phyloP scores from a whole-genome alignment of 257 asterid genomes.

The Cordia subcordata region DNA sequence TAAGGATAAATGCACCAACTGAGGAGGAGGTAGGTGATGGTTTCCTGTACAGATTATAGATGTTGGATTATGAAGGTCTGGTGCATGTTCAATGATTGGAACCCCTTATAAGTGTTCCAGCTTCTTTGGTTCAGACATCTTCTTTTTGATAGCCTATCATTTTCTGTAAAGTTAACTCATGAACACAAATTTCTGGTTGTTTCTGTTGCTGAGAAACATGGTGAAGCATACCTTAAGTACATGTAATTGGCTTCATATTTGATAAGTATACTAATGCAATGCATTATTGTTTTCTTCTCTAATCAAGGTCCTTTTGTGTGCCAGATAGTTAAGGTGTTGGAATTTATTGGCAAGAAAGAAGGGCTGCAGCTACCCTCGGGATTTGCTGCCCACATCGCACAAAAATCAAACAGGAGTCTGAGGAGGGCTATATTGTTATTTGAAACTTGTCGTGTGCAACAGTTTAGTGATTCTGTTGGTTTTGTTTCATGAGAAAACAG shows the following conservation, averaged over 20 bases:
- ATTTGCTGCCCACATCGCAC: conserved; percentile 71
- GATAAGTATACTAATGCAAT: too few species aligned
- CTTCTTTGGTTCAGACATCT: too few species aligned
- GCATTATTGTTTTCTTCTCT: background rate
- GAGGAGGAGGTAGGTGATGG: conserved; percentile 63
- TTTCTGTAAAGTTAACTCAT: too few species aligned
- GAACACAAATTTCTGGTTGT: too few species aligned
- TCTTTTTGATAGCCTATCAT: too few species aligned
- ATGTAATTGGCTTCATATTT: too few species aligned
- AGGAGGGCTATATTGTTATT: conserved; percentile 87
- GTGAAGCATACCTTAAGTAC: too few species aligned
- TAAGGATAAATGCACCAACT: conserved; percentile 81
- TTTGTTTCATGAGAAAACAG: conserved; percentile 8
- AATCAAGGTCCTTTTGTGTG: conserved; percentile 5
- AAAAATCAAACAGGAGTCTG: conserved; percentile 82
- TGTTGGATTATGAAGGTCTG: too few species aligned
- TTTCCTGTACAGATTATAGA: background rate
- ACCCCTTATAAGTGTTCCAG: too few species aligned
- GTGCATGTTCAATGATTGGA: too few species aligned
- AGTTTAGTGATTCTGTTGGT: conserved; percentile 50
- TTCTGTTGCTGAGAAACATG: too few species aligned
- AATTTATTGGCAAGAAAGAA: conserved; percentile 90
- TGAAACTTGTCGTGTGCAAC: conserved; percentile 95
- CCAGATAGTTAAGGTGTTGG: conserved; percentile 75
- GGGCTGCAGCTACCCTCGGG: conserved; percentile 75